phyloP scores from a whole-genome alignment of 129 eudicot species.

The Oenanthe sinensis region DNA sequence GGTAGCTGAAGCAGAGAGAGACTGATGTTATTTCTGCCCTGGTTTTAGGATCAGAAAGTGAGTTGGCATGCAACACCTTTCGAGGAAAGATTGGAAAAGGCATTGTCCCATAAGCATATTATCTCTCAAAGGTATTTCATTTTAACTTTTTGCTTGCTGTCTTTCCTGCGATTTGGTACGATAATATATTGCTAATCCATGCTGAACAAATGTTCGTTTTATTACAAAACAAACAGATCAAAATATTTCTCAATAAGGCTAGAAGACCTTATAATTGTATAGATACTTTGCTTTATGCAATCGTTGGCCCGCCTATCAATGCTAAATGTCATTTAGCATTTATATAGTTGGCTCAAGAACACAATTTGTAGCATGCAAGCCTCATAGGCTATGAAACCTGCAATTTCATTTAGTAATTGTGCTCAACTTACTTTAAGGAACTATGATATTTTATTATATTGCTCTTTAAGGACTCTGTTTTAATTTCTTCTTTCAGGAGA shows the following conservation, averaged over 20 bases:
- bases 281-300: neutral
- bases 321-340: no score
- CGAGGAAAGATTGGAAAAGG: slow-evolving; percentile 90
- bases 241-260: neutral
- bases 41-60: slow-evolving; percentile 83
- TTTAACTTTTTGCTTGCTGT: neutral
- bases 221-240: neutral
- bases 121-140: slow-evolving; percentile 51
- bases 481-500: slow-evolving; percentile 33
- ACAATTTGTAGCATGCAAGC: neutral
- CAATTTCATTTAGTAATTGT: neutral
- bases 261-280: neutral
- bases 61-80: slow-evolving; percentile 96
- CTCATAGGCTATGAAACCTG: neutral
- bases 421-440: neutral
- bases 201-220: neutral
- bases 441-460: neutral
- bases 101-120: slow-evolving; percentile 59
- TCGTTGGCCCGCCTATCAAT: no score
- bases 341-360: neutral
- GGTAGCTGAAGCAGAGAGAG: neutral
- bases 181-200: neutral
- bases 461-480: neutral
- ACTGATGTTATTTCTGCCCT: neutral
- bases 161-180: neutral